Evolutionary conservation across 2,329 filamentous ascomycete species (phyloP).

Genomic region (Akanthomyces dipterigenus): DNA sequence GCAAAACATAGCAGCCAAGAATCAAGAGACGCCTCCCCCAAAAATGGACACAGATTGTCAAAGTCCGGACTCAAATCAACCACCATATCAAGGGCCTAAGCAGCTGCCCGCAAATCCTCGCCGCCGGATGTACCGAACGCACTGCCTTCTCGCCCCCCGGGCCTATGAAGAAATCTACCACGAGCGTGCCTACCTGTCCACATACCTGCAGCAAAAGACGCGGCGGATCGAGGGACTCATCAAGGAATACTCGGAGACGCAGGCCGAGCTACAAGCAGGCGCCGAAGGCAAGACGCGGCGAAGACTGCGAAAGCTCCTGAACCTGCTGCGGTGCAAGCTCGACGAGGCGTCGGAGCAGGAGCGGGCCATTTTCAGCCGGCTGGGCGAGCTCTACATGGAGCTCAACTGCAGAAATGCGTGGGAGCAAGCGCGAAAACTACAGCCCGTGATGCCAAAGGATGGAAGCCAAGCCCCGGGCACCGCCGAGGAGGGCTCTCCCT

Average conservation of each 20-base stretch:
- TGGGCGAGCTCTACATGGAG: conserved; percentile 45
- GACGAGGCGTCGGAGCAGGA: conserved; percentile 40
- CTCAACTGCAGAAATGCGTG: conserved; percentile 37
- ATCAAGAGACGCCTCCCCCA: not conserved
- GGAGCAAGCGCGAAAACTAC: conserved; percentile 12
- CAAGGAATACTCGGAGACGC: conserved; percentile 29
- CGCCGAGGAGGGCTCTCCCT: too few species aligned
- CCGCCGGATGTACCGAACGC: not conserved
- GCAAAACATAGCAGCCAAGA: not conserved
- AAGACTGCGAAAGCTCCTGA: conserved; percentile 34
- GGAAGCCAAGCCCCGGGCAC: not conserved
- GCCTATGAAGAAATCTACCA: conserved; percentile 35
- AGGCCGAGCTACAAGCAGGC: conserved; percentile 25
- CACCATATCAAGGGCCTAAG: not conserved
- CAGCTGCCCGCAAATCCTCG: not conserved
- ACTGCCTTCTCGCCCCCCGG: conserved; percentile 28
- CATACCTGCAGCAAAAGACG: conserved; percentile 35
- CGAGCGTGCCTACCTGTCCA: conserved; percentile 41
- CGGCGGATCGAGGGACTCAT: conserved; percentile 31
- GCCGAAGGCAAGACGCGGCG: conserved; percentile 21
- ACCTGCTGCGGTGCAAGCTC: conserved; percentile 36
- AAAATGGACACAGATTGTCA: not conserved
- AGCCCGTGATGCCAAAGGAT: not conserved
- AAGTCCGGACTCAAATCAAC: not conserved
- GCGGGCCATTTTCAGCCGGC: conserved; percentile 34